A percentile compares a stretch with the other conserved stretches of the same genome.
Conservation (phyloP, 106 monocot genomes). For the Platanthera zijinensis region DNA sequence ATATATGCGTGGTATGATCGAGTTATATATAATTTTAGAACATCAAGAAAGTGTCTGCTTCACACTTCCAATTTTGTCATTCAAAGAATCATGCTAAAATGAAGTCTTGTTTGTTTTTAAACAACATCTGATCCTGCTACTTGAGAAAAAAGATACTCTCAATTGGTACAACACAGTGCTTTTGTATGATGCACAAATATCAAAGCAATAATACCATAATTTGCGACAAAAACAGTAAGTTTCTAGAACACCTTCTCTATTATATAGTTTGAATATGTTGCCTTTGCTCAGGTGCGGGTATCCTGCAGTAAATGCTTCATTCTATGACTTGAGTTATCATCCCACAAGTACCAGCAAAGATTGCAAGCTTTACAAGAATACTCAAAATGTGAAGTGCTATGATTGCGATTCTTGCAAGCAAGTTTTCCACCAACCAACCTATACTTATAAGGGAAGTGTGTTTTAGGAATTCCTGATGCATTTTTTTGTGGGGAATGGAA, state of each 20-base stretch:
- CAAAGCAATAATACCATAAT: too few species aligned
- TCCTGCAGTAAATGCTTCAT: slow-evolving; percentile 79
- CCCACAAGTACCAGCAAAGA: slow-evolving; percentile 71
- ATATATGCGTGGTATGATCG: too few species aligned
- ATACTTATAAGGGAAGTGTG: neutral
- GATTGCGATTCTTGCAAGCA: slow-evolving; percentile 98
- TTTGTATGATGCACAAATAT: neutral
- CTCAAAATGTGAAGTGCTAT: slow-evolving; percentile 61
- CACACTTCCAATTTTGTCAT: neutral
- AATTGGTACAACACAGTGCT: neutral
- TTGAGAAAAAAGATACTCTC: neutral
- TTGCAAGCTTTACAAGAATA: slow-evolving; percentile 91
- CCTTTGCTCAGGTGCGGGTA: slow-evolving; percentile 70
- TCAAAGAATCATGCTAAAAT: neutral
- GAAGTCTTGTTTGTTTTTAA: neutral
- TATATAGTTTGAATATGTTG: neutral
- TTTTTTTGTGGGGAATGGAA: too few species aligned
- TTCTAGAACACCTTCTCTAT: neutral
- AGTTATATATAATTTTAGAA: too few species aligned
- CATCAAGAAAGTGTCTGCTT: neutral
- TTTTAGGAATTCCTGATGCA: too few species aligned
- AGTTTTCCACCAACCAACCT: slow-evolving; percentile 12
- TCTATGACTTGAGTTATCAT: slow-evolving; percentile 93
- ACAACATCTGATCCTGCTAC: neutral
- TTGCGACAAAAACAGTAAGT: neutral